phyloP scores from a whole-genome alignment of 352 stramenopile genomes.

The Thraustochytrium striatum region DNA sequence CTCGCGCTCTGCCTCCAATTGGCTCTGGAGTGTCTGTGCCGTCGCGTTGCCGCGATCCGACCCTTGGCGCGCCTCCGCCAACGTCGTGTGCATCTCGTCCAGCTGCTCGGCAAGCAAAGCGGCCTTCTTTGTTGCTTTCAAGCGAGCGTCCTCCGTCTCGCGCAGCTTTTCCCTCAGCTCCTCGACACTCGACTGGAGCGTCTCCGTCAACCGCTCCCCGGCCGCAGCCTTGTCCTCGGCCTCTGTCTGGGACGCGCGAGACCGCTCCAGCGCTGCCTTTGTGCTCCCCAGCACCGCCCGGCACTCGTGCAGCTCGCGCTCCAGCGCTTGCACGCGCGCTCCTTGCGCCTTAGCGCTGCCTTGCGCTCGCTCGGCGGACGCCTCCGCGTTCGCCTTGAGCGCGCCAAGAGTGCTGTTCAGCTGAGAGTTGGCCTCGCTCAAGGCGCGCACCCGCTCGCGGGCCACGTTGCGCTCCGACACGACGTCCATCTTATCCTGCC shows the following conservation, averaged over 20 bases:
- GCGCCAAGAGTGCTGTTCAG: neutral
- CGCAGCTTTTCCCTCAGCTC: neutral
- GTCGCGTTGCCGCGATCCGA: neutral
- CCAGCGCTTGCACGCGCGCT: neutral
- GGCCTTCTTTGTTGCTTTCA: neutral
- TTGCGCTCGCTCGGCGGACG: neutral
- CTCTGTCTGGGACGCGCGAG: too few relatives aligned
- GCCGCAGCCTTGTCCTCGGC: too few relatives aligned
- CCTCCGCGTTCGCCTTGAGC: neutral
- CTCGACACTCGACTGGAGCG: neutral
- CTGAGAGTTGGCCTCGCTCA: neutral
- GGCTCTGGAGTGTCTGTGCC: neutral
- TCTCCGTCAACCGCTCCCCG: too few relatives aligned
- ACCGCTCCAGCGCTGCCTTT: too few relatives aligned
- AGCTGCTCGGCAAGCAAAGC: neutral
- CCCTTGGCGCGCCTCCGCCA: neutral
- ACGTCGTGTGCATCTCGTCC: neutral
- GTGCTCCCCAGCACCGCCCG: neutral
- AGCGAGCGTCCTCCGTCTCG: neutral
- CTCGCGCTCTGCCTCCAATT: neutral
- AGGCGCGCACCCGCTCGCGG: neutral
- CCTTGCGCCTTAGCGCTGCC: neutral
- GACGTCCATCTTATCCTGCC: slow-evolving; percentile 23
- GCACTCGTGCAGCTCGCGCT: neutral
- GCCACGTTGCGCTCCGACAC: slow-evolving; percentile 19